phyloP scores from a whole-genome alignment of 129 eudicot species.

The Flaveria linearis region DNA sequence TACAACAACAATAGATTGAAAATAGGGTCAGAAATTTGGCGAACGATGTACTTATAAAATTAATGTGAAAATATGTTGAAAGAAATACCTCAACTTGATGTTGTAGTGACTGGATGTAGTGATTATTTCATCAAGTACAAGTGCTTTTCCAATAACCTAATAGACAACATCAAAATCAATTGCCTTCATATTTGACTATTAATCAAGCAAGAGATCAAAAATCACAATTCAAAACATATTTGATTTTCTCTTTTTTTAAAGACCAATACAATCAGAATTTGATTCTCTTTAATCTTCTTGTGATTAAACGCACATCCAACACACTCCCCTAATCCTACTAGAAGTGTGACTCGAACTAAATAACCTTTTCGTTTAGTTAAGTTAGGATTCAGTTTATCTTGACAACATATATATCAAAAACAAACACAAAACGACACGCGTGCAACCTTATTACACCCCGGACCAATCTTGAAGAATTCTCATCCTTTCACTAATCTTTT shows the following conservation, averaged over 20 bases:
- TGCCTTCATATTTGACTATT: not conserved
- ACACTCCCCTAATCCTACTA: not conserved
- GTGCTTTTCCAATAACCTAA: constrained; percentile 91
- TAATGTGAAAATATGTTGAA: constrained; percentile 11
- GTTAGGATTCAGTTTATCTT: not conserved
- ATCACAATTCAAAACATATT: constrained; percentile 13
- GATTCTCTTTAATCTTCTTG: not conserved
- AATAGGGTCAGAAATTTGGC: not conserved
- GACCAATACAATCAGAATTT: constrained; percentile 3
- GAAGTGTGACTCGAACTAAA: not conserved
- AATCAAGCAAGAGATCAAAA: constrained; percentile 4
- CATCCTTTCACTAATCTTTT: constrained; percentile 94
- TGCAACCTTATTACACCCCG: constrained; percentile 93
- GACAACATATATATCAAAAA: not conserved
- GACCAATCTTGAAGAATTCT: constrained; percentile 89
- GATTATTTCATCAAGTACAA: constrained; percentile 95
- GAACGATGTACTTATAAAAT: constrained; percentile 1
- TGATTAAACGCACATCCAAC: not conserved
- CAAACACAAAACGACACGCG: constrained; percentile 8
- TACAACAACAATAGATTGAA: constrained; percentile 33
- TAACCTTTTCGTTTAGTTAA: not conserved
- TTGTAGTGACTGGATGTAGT: constrained; percentile 87
- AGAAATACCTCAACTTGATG: constrained; percentile 86
- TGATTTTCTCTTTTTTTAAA: not conserved
- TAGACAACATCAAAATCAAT: constrained; percentile 11